Conservation (phyloP, 2,329 filamentous ascomycete genomes). For the Fusarium vanettenii region DNA sequence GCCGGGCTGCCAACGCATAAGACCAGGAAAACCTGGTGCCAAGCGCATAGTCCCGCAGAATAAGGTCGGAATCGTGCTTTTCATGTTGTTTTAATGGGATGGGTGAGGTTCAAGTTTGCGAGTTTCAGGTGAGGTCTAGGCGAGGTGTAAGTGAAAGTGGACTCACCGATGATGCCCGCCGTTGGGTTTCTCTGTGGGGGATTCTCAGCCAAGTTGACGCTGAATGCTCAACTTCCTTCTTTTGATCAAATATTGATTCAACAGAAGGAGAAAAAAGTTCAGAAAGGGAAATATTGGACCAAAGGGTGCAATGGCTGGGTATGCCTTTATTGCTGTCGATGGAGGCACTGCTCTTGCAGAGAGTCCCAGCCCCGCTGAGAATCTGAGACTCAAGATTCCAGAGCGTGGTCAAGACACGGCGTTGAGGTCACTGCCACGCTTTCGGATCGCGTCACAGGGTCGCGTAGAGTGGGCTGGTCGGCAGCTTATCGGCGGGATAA, state of each 20-base stretch:
- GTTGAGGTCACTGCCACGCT: constrained; percentile 39
- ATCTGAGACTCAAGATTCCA: constrained; percentile 46
- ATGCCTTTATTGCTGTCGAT: constrained; percentile 41
- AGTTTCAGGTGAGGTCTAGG: constrained; percentile 18
- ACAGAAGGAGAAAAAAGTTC: constrained; percentile 21
- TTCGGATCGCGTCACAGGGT: constrained; percentile 34
- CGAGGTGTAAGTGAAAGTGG: constrained; percentile 22
- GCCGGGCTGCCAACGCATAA: constrained; percentile 25
- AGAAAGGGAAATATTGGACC: constrained; percentile 31
- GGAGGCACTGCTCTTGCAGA: constrained; percentile 25
- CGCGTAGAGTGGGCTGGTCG: constrained; percentile 21
- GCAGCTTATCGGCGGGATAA: constrained; percentile 13
- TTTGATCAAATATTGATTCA: constrained; percentile 31
- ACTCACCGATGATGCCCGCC: constrained; percentile 25
- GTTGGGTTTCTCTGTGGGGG: constrained; percentile 5
- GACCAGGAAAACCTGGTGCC: background rate
- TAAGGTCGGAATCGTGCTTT: background rate
- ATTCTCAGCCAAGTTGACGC: constrained; percentile 6
- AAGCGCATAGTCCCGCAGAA: background rate
- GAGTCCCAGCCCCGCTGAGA: constrained; percentile 39
- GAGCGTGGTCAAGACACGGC: constrained; percentile 31
- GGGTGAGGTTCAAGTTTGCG: background rate
- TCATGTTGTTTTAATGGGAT: background rate
- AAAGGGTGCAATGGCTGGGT: constrained; percentile 32
- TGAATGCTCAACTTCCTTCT: background rate